Evolutionary conservation across 768 basidiomycete species (phyloP).

Genomic region (Albatrellus ellisii): DNA sequence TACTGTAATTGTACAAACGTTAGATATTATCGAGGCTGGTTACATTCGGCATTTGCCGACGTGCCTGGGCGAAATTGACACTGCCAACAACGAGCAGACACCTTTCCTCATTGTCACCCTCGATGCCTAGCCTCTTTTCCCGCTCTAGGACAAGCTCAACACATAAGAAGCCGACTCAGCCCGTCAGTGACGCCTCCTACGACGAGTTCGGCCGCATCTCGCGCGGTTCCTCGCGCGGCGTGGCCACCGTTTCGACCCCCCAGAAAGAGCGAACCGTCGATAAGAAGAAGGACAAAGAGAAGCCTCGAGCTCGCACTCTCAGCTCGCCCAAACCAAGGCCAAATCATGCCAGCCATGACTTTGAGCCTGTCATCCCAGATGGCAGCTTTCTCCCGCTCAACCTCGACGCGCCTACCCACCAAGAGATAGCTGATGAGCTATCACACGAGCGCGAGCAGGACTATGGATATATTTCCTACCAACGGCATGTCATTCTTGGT

Average conservation of each 20-base stretch:
- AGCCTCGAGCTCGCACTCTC: constrained; percentile 29
- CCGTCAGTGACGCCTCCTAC: constrained; percentile 17
- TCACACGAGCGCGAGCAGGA: constrained; percentile 22
- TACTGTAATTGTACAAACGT: too few relatives aligned
- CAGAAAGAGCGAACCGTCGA: constrained; percentile 14
- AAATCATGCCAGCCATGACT: constrained; percentile 22
- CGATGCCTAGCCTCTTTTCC: constrained; percentile 69
- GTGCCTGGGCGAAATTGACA: too few relatives aligned
- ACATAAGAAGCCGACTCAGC: constrained; percentile 16
- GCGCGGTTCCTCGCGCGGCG: constrained; percentile 30
- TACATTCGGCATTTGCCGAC: too few relatives aligned
- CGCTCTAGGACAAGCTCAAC: constrained; percentile 52
- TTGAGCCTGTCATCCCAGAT: constrained; percentile 22
- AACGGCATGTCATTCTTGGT: constrained; percentile 65
- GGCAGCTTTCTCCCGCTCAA: constrained; percentile 23
- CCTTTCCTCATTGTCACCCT: constrained; percentile 7
- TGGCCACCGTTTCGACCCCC: constrained; percentile 17
- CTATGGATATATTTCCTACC: constrained; percentile 67
- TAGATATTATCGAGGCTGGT: too few relatives aligned
- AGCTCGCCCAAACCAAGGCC: constrained; percentile 24
- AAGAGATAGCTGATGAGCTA: constrained; percentile 13
- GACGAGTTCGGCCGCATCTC: constrained; percentile 60
- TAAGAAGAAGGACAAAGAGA: constrained; percentile 37
- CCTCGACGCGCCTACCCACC: constrained; percentile 19
- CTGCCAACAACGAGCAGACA: background rate